Conservation (phyloP, 2,329 filamentous ascomycete genomes). For the Claviceps sp. region DNA sequence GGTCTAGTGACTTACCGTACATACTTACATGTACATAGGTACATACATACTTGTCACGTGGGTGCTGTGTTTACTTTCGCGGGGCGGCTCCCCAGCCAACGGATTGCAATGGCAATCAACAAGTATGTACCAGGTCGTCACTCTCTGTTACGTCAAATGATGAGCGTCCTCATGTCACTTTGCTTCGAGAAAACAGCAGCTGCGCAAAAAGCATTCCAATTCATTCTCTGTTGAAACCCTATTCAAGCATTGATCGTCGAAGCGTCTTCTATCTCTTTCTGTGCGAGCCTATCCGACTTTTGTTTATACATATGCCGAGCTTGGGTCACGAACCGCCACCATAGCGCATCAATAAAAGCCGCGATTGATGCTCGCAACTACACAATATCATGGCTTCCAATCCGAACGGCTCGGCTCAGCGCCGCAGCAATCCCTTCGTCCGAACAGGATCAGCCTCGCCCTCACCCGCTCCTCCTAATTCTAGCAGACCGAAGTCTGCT, state of each 20-base stretch:
- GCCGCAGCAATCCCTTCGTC: slow-evolving; percentile 69
- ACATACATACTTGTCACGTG: slow-evolving; percentile 10
- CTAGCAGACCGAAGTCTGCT: slow-evolving; percentile 59
- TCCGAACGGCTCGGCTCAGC: slow-evolving; percentile 38
- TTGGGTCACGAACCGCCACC: background rate
- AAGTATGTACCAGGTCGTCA: background rate
- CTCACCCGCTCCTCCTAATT: slow-evolving; percentile 40
- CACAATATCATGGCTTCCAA: slow-evolving; percentile 21
- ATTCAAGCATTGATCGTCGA: background rate
- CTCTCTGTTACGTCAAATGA: background rate
- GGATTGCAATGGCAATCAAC: slow-evolving; percentile 7
- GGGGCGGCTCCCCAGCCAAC: slow-evolving; percentile 16
- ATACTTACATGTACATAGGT: no score
- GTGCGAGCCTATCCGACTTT: slow-evolving; percentile 2
- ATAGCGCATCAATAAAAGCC: slow-evolving; percentile 3
- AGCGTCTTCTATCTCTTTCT: background rate
- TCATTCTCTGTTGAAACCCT: slow-evolving; percentile 8
- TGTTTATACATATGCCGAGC: slow-evolving; percentile 13
- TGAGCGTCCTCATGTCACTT: slow-evolving; percentile 13
- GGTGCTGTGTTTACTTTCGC: slow-evolving; percentile 17
- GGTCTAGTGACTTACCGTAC: background rate
- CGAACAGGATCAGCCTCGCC: slow-evolving; percentile 41
- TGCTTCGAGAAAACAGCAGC: slow-evolving; percentile 12
- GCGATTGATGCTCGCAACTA: slow-evolving; percentile 11
- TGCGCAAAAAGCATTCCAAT: slow-evolving; percentile 11